Percentiles rank a stretch among this genome's conserved stretches.
phyloP scores from a whole-genome alignment of 2,329 filamentous ascomycete species.

The Teratosphaeria zuluensis region DNA sequence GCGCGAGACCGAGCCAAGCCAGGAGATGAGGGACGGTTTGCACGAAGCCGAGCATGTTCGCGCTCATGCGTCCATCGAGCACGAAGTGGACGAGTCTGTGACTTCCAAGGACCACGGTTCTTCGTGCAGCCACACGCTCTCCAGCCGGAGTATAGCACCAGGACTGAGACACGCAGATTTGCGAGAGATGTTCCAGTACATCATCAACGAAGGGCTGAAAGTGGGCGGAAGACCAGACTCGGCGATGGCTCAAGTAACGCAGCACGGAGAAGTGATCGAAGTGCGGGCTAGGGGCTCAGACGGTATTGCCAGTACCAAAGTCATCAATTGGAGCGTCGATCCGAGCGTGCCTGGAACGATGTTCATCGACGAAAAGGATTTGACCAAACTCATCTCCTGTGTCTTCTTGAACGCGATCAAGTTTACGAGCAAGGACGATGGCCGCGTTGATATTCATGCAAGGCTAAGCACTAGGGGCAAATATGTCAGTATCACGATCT shows the following conservation, averaged over 20 bases:
- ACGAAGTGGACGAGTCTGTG: constrained; percentile 2
- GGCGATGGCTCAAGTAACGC: constrained; percentile 37
- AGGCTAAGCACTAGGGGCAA: constrained; percentile 38
- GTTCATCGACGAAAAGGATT: constrained; percentile 52
- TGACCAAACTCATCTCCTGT: constrained; percentile 55
- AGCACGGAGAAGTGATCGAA: constrained; percentile 40
- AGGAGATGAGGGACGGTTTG: constrained; percentile 18
- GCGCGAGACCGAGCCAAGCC: constrained; percentile 11
- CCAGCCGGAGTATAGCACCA: constrained; percentile 31
- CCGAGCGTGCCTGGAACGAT: constrained; percentile 44
- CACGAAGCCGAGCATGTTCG: constrained; percentile 20
- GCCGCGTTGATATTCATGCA: constrained; percentile 48
- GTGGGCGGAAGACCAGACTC: constrained; percentile 44
- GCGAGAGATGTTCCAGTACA: constrained; percentile 41
- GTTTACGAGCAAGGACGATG: constrained; percentile 51
- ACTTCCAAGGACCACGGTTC: background rate
- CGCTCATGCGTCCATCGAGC: constrained; percentile 4
- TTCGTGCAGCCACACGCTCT: background rate
- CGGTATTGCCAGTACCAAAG: constrained; percentile 36
- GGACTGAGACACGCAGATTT: constrained; percentile 39
- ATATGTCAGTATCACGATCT: constrained; percentile 52
- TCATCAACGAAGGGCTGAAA: constrained; percentile 44
- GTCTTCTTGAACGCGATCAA: constrained; percentile 60
- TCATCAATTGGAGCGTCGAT: constrained; percentile 42
- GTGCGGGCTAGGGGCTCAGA: constrained; percentile 35